Conservation (phyloP, 208 protist species). For the Acanthamoeba lenticulata region DNA sequence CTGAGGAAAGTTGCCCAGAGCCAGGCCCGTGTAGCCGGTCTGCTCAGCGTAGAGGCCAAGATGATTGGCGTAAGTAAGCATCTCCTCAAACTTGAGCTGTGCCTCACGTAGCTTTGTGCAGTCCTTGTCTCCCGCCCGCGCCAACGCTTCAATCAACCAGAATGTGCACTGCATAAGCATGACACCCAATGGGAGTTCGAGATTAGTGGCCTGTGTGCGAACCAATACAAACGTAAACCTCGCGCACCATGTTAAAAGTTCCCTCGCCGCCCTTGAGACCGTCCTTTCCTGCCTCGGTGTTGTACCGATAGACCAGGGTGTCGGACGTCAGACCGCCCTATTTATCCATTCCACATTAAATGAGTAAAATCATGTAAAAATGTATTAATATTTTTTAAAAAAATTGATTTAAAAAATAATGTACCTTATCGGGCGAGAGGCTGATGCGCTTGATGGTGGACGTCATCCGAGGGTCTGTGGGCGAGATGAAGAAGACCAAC, state of each 20-base stretch:
- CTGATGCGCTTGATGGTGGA: conserved; percentile 75
- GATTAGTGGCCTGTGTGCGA: too few species aligned
- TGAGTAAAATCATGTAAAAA: too few species aligned
- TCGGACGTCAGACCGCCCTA: conserved; percentile 75
- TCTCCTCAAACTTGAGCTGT: conserved; percentile 83
- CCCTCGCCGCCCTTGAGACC: conserved; percentile 76
- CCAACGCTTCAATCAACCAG: conserved; percentile 80
- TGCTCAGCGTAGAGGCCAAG: conserved; percentile 77
- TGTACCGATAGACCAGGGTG: conserved; percentile 79
- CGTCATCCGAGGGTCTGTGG: conserved; percentile 75
- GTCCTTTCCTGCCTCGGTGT: conserved; percentile 32
- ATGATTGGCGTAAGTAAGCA: conserved; percentile 84
- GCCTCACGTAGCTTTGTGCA: conserved; percentile 66
- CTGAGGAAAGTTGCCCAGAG: conserved; percentile 82
- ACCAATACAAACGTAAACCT: too few species aligned
- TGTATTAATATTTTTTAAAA: too few species aligned
- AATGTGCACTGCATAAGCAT: conserved; percentile 71
- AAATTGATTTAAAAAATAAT: too few species aligned
- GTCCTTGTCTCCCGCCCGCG: conserved; percentile 65
- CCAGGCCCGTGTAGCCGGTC: conserved; percentile 62
- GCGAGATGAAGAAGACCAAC: conserved; percentile 81
- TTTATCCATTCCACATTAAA: too few species aligned
- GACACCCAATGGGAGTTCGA: too few species aligned
- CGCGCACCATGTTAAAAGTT: conserved; percentile 81
- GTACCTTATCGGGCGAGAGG: conserved; percentile 66